Base-by-base conservation (phyloP, 2,329 filamentous ascomycete genomes). In the Myriosclerotinia scirpicola region DNA sequence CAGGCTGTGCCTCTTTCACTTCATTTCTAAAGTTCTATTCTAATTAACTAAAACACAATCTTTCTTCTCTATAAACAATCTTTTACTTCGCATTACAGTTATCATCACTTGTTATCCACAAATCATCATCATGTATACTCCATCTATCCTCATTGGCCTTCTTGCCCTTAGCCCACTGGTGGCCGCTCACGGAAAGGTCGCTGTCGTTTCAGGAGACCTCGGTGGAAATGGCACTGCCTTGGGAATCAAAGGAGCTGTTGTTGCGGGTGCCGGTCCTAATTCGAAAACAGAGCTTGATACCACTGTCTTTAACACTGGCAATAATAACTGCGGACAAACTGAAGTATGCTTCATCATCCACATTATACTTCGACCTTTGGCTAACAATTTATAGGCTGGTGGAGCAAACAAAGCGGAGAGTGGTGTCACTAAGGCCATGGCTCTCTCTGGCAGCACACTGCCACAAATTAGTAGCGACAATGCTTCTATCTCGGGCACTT, bases 121-220 rank as follows among this genome's bases (percentile, higher is more conserved):
- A 12, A 54, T 53, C 30, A 15, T 36, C 2, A 54, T n/a, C 34
- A 63, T 63, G 46, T 42, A 54, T n/a, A 54, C 34, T 42, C 17
- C 34, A 63, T 42, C 9, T 7, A 34, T 63, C 4, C 9, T 44
- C 20, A 9, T 54, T 44, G 3, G 46, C 3, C 15, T 85, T 74
- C 79, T 81, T 74, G 78, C 86, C 75, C 74, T 87, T 73, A 81
- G 81, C 72, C 78, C 82, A 67, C 81, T 88, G 64, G 85, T 84
- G 67, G 80, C 84, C 67, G 85, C 82, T 74, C 87, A 89, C 79
- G 80, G 81, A 34, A 71, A 71, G 52, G 59, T 71, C 30, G 52
- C 68, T 2, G 65, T 71, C 48, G 59, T 69, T 62, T 69, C 67
- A 9, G 78, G 78, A 53, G 75, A 80, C 67, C 73, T 73, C 1